Evolutionary conservation across 306 rosid genomes (phyloP), one percentile per base, ranked within the genome.

Genomic region (Fragaria ananassa): DNA sequence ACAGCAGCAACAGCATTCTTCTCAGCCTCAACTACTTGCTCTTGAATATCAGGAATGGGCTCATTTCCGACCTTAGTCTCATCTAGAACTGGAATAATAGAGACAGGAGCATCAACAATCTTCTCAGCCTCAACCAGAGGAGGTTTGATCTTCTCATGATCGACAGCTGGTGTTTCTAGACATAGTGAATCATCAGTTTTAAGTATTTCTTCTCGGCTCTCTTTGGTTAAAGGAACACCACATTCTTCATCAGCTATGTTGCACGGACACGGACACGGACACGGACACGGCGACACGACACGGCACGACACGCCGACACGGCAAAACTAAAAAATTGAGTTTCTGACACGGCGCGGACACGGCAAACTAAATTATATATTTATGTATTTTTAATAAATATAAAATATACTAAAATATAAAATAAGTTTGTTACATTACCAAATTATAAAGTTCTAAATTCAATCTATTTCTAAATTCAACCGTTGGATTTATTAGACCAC

Each of bases 131-230:
- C 51, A 41, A 50, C 79, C 29, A 46, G 65, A 6, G 77, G 54
- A 63, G 74, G 70, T 45, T 70, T 74, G 8, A 45, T 21, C 31
- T 21, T 41, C 63, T 81, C 67, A 63, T 73, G n/a, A 31, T 57
- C 19, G 18, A 19, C 19, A 56, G 58, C 74, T 49, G 76, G 80
- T 27, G 74, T 41, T 58, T 64, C 72, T 53, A 57, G 60, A 79
- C 54, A 53, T 17, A 29, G 63, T 53, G 70, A 68, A 34, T 68
- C 83, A 37, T 81, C 80, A 0, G 76, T 82, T 79, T 88, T 77
- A 68, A 71, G 81, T 15, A 35, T 56, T 65, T 78, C 82, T 41
- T 74, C 85, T 76, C 68, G 87, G 57, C 70, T 82, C 66, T 78
- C 86, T 56, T 83, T 79, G 68, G 83, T 64, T 67, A 74, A 66